Evolutionary conservation across 208 protist species (phyloP).

Genomic region (Trypanosoma rangeli): DNA sequence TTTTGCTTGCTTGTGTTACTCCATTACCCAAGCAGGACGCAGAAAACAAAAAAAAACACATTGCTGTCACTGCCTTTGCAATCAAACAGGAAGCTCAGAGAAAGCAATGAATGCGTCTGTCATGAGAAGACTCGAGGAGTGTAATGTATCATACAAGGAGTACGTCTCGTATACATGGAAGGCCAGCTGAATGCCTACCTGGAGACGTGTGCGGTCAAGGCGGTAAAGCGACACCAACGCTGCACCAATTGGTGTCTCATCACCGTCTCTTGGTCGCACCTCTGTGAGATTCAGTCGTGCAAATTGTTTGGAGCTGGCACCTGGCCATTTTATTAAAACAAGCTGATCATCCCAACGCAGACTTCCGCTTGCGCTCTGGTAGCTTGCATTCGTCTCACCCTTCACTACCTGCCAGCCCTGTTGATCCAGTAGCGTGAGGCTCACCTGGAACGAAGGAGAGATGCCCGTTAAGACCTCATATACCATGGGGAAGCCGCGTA

Average conservation of each 20-base stretch:
- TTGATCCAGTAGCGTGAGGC: slow-evolving; percentile 82
- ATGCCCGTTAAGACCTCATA: slow-evolving; percentile 72
- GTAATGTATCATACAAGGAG: slow-evolving; percentile 85
- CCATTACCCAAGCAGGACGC: neutral
- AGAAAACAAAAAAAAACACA: slow-evolving; percentile 7
- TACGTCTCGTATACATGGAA: slow-evolving; percentile 92
- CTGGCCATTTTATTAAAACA: slow-evolving; percentile 85
- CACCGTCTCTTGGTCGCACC: slow-evolving; percentile 74
- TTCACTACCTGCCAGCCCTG: slow-evolving; percentile 79
- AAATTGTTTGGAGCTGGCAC: slow-evolving; percentile 78
- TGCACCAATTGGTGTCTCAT: slow-evolving; percentile 84
- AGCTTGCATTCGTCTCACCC: slow-evolving; percentile 80
- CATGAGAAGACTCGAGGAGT: slow-evolving; percentile 82
- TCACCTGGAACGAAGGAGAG: slow-evolving; percentile 85
- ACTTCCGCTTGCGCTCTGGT: slow-evolving; percentile 86
- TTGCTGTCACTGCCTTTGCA: neutral
- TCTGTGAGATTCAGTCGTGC: slow-evolving; percentile 88
- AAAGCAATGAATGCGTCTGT: slow-evolving; percentile 82
- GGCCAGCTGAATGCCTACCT: slow-evolving; percentile 68
- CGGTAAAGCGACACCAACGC: slow-evolving; percentile 77
- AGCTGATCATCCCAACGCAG: slow-evolving; percentile 83
- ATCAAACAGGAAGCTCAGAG: slow-evolving; percentile 40
- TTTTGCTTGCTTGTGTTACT: neutral
- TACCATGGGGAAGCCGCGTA: slow-evolving; percentile 86
- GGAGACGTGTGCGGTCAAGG: slow-evolving; percentile 58